phyloP scores from a whole-genome alignment of 1,284 basidiomycete genomes.

The Pisolithus thermaeus region DNA sequence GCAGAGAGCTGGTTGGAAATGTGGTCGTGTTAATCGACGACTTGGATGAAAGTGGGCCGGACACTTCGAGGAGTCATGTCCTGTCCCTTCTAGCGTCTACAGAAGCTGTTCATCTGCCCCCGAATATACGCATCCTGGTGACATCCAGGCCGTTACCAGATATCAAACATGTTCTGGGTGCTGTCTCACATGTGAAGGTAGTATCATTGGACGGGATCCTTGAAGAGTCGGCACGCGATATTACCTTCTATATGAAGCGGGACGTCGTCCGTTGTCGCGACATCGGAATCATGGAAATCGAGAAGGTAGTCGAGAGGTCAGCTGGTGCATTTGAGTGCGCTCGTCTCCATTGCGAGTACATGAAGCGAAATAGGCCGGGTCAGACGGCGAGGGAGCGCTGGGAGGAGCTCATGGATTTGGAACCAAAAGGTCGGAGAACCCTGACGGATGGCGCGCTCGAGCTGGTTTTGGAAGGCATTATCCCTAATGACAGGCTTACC shows the following conservation, averaged over 20 bases:
- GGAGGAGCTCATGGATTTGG: background rate
- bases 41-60: background rate
- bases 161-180: background rate
- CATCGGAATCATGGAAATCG: background rate
- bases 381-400: background rate
- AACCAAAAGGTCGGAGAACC: background rate
- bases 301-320: background rate
- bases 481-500: too few relatives aligned
- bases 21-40: slow-evolving; percentile 1
- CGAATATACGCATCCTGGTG: background rate
- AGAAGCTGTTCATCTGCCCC: background rate
- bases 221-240: background rate
- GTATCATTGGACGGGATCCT: background rate
- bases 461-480: too few relatives aligned
- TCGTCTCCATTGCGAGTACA: background rate
- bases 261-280: background rate
- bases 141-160: slow-evolving; percentile 1
- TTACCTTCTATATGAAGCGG: background rate
- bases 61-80: background rate
- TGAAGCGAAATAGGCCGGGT: background rate
- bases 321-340: slow-evolving; percentile 6
- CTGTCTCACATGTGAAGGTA: background rate
- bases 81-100: background rate
- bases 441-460: background rate
- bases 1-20: background rate